A percentile compares a stretch with the other conserved stretches of the same genome.
These are phyloP conservation scores for Casuarina equisetifolia DNA, from an alignment of 306 rosid genomes.

Conservation along the genomic window DNA sequence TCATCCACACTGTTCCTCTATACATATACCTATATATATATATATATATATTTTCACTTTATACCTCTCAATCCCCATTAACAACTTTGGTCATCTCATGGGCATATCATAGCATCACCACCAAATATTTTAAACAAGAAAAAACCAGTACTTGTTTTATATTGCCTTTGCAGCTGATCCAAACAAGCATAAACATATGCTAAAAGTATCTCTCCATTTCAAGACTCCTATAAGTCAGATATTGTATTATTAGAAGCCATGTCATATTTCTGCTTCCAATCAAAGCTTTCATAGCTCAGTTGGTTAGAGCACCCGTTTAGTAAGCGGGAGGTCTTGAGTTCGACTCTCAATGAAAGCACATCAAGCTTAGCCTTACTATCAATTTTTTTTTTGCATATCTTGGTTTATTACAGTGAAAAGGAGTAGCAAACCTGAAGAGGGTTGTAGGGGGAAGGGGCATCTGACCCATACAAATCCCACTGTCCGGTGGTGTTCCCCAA, in stretches of 20 bases:
- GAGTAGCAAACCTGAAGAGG: constrained; percentile 68
- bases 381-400: not conserved
- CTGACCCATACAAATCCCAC: constrained; percentile 97
- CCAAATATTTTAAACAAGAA: not conserved
- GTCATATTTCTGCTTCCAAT: not conserved
- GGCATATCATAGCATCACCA: not conserved
- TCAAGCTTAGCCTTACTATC: too few species aligned
- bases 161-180: not conserved
- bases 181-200: not conserved
- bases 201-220: not conserved
- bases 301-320: constrained; percentile 39
- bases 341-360: constrained; percentile 34
- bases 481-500: constrained; percentile 94
- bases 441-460: constrained; percentile 96
- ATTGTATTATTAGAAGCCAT: not conserved
- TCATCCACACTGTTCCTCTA: too few species aligned
- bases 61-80: not conserved
- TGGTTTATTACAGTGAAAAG: not conserved
- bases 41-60: too few species aligned
- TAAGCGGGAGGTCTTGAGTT: constrained; percentile 47
- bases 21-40: too few species aligned
- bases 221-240: not conserved
- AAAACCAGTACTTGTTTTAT: not conserved
- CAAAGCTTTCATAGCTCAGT: constrained; percentile 17
- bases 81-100: not conserved